Conservation (phyloP, 1,139 yeast genomes). For the Suhomyces panamericanus region DNA sequence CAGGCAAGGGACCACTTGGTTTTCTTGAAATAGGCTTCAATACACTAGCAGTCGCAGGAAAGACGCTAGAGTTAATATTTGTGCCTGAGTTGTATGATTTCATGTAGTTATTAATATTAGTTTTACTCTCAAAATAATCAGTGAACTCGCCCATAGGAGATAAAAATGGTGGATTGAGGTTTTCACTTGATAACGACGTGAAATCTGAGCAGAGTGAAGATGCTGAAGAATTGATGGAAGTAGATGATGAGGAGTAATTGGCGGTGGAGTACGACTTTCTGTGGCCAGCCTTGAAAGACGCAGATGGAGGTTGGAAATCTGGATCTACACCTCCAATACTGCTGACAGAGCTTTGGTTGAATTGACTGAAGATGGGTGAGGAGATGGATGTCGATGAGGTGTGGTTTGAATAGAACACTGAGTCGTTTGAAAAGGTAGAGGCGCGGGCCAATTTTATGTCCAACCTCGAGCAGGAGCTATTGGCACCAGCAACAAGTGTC, state of each 20-base stretch:
- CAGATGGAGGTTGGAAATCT: conserved; percentile 37
- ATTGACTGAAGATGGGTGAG: conserved; percentile 13
- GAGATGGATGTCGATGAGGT: conserved; percentile 12
- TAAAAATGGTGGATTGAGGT: conserved; percentile 27
- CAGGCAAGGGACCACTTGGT: conserved; percentile 21
- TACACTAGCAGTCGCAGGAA: conserved; percentile 13
- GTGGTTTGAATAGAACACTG: conserved; percentile 20
- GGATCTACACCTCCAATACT: conserved; percentile 15
- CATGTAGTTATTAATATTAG: conserved; percentile 11
- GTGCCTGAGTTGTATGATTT: conserved; percentile 2
- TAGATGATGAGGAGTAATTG: conserved; percentile 22
- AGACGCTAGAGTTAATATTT: conserved; percentile 4
- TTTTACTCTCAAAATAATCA: conserved; percentile 21
- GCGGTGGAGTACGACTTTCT: conserved; percentile 24
- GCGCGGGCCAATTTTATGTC: conserved; percentile 21
- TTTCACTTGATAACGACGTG: conserved; percentile 31
- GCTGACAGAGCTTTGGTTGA: conserved; percentile 6
- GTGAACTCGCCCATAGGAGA: conserved; percentile 25
- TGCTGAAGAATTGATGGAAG: conserved; percentile 28
- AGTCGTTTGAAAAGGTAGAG: conserved; percentile 26
- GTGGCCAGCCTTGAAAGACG: conserved; percentile 29
- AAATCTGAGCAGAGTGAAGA: conserved; percentile 31
- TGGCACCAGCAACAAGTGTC: conserved; percentile 3
- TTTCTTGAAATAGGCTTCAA: conserved; percentile 23
- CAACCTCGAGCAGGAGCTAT: conserved; percentile 9